These are phyloP conservation scores for Xylariaceae sp. DNA, from an alignment of 2,329 filamentous ascomycete genomes.

Conservation along the genomic window DNA sequence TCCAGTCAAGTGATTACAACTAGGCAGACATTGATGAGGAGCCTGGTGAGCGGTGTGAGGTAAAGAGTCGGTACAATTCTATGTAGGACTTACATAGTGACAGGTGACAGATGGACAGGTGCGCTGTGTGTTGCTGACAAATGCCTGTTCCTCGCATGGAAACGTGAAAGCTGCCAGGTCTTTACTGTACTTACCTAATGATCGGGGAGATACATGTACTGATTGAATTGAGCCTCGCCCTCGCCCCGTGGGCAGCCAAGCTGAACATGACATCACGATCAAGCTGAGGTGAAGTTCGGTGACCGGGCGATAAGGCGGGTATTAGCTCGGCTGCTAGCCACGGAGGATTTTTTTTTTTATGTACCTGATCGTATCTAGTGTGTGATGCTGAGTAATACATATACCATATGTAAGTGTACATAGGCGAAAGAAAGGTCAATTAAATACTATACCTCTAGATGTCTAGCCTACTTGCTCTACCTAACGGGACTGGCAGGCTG, in stretches of 20 bases:
- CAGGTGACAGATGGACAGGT: background rate
- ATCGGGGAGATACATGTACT: too few relatives aligned
- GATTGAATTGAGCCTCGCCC: background rate
- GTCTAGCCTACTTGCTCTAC: too few relatives aligned
- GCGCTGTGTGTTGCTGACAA: background rate
- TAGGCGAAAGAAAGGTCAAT: background rate
- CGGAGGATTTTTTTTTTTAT: background rate
- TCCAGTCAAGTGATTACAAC: constrained; percentile 6
- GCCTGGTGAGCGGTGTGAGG: background rate
- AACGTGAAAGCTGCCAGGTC: too few relatives aligned
- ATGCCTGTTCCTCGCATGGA: background rate
- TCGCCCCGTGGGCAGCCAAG: constrained; percentile 6
- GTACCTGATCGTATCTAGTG: background rate
- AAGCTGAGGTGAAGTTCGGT: constrained; percentile 17
- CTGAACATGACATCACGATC: constrained; percentile 27
- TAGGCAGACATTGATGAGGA: background rate
- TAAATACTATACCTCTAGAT: too few relatives aligned
- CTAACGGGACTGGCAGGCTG: too few relatives aligned
- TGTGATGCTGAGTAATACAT: background rate
- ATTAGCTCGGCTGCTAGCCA: too few relatives aligned
- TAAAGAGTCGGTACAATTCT: background rate
- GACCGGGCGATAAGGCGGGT: constrained; percentile 11
- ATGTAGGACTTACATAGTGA: background rate
- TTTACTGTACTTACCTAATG: too few relatives aligned
- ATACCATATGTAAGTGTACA: background rate